Evolutionary conservation across 805 yeast species (phyloP), one percentile per base, ranked within the genome.

Genomic region (Metschnikowia colocasiae): DNA sequence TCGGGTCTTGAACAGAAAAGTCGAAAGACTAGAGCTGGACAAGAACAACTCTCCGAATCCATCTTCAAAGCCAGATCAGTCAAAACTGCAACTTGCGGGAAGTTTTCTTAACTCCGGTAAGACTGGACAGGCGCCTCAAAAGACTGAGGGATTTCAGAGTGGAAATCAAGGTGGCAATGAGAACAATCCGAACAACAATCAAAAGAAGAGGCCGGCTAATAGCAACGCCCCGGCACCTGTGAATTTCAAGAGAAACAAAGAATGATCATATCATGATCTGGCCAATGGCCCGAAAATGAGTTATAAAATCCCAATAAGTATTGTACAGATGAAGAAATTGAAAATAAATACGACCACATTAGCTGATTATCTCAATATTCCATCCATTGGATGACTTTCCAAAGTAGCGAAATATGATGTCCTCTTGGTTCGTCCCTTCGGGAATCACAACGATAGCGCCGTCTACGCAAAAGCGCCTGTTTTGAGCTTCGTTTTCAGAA

Each of bases 381-480:
- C 57, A 55, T 6, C 42, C 51, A 16, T 43, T 30, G n/a, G 37
- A 47, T n/a, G 32, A 26, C 9, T 23, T 30, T 13, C 58, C 58
- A 25, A 27, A 33, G 13, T 51, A 43, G 7, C 44, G 12, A 20
- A 55, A 36, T 3, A n/a, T 31, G 20, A 53, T 19, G 3, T 16
- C 22, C 2, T 19, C 26, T 18, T 37, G 39, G 5, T 13, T 38
- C 1, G 7, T 22, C 5, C 16, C 13, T 9, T 48, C 62, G 1
- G 75, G 74, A 12, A 66, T 42, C 12, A 47, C 56, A 13, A 69
- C 53, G 19, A 80, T 81, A 16, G 76, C 65, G 0, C 94, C 94
- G 61, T 85, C 94, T 10, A 85, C 58, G 57, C 92, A 85, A 60
- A 83, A 74, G 29, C 89, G 65, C 51, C 77, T 65, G n/a, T 67